A percentile compares a stretch with the other conserved stretches of the same genome.
Evolutionary conservation across 1,284 basidiomycete species (phyloP).

Genomic region (Cystobasidium slooffiae): DNA sequence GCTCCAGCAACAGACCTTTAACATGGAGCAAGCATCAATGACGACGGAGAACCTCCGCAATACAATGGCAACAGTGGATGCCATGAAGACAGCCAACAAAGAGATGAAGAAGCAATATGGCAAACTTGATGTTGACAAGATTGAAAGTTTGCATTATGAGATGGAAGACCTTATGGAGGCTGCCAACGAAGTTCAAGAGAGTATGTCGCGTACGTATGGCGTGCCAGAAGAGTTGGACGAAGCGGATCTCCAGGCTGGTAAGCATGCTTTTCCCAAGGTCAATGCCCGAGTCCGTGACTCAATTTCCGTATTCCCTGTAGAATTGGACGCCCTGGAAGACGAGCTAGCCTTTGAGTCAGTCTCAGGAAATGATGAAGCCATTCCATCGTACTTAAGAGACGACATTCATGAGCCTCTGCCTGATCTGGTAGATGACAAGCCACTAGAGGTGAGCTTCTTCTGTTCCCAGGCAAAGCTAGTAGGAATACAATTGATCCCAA

Average conservation of each 20-base stretch:
- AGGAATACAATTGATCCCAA: background rate
- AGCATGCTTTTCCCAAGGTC: background rate
- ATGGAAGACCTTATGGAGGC: constrained; percentile 98
- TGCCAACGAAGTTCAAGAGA: constrained; percentile 97
- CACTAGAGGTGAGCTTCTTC: constrained; percentile 17
- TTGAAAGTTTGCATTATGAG: constrained; percentile 94
- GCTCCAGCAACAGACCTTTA: constrained; percentile 93
- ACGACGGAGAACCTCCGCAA: constrained; percentile 97
- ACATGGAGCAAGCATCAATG: constrained; percentile 96
- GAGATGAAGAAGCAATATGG: constrained; percentile 97
- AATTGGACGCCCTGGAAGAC: constrained; percentile 82
- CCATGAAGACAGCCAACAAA: constrained; percentile 97
- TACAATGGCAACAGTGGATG: constrained; percentile 99
- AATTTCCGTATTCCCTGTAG: constrained; percentile 59
- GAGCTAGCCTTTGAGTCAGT: constrained; percentile 61
- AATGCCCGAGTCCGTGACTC: background rate
- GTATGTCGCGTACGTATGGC: constrained; percentile 87
- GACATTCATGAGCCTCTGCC: constrained; percentile 72
- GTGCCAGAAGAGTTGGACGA: constrained; percentile 98
- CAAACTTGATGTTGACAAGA: constrained; percentile 97
- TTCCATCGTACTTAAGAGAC: constrained; percentile 80
- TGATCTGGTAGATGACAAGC: constrained; percentile 74
- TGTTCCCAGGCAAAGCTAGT: background rate
- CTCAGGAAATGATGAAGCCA: constrained; percentile 75
- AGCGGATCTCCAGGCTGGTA: constrained; percentile 87